Evolutionary conservation across 345 rosid genomes (phyloP).

Genomic region (Eucalyptus curtisii): DNA sequence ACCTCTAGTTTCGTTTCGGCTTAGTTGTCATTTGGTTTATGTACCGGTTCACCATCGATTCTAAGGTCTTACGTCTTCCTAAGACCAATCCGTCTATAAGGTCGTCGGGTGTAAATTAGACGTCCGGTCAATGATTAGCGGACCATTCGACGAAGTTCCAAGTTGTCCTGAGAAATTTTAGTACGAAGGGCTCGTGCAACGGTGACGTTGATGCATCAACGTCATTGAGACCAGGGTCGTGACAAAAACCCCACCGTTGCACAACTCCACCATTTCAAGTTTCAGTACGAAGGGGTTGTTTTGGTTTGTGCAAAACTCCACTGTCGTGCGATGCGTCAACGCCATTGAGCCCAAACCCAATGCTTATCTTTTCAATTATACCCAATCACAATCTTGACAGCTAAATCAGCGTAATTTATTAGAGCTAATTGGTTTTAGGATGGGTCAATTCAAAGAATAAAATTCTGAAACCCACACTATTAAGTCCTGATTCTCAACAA

Average conservation of each 20-base stretch:
- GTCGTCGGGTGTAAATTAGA: background rate
- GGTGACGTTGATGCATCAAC: no score
- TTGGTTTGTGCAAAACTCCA: background rate
- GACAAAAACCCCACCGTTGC: no score
- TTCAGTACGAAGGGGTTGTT: no score
- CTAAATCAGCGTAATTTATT: background rate
- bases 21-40: background rate
- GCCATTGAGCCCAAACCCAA: background rate
- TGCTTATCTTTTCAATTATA: background rate
- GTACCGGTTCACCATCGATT: background rate
- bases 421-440: background rate
- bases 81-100: background rate
- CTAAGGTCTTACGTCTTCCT: background rate
- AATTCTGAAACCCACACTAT: background rate
- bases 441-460: background rate
- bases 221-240: no score
- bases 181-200: no score
- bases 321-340: accelerated
- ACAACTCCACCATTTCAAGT: no score
- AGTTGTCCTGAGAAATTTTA: no score
- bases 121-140: background rate
- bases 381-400: background rate
- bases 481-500: background rate
- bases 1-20: background rate
- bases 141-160: background rate